Evolutionary conservation across 495 filamentous ascomycete genomes (phyloP).

Genomic region (Gamarada debralockiae): DNA sequence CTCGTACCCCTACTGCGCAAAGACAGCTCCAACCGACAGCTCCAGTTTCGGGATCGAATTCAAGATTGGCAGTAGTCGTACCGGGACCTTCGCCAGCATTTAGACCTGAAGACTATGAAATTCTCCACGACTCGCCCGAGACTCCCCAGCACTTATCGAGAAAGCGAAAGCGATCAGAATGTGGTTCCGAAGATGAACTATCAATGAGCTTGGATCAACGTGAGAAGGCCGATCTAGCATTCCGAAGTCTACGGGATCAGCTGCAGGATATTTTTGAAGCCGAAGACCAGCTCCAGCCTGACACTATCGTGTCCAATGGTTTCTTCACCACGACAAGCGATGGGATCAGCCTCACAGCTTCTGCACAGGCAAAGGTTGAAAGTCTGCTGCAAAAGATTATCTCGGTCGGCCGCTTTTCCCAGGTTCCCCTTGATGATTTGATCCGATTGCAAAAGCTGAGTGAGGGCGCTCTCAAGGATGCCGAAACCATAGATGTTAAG

Average conservation of each 20-base stretch:
- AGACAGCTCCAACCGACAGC: neutral
- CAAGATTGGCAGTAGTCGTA: slow-evolving; percentile 17
- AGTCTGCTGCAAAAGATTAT: slow-evolving; percentile 67
- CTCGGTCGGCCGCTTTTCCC: slow-evolving; percentile 58
- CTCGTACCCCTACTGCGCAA: neutral
- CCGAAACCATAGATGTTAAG: slow-evolving; percentile 62
- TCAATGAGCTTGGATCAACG: slow-evolving; percentile 62
- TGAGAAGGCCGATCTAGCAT: slow-evolving; percentile 70
- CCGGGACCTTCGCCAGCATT: slow-evolving; percentile 16
- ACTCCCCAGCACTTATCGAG: slow-evolving; percentile 23
- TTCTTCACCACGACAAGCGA: slow-evolving; percentile 31
- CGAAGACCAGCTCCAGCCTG: slow-evolving; percentile 62
- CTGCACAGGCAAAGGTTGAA: slow-evolving; percentile 65
- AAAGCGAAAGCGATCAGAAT: slow-evolving; percentile 26
- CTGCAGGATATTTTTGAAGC: slow-evolving; percentile 74
- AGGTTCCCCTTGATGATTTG: slow-evolving; percentile 71
- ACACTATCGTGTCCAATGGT: slow-evolving; percentile 37
- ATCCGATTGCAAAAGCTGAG: slow-evolving; percentile 73
- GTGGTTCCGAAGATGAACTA: slow-evolving; percentile 40
- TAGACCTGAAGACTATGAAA: slow-evolving; percentile 19
- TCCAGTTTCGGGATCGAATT: neutral
- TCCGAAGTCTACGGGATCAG: slow-evolving; percentile 61
- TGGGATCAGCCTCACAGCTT: slow-evolving; percentile 48
- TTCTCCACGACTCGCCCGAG: slow-evolving; percentile 22
- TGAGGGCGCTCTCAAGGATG: slow-evolving; percentile 66